Evolutionary conservation across 2,329 filamentous ascomycete species (phyloP).

Genomic region (Paecilomyces dactylethromorphus): DNA sequence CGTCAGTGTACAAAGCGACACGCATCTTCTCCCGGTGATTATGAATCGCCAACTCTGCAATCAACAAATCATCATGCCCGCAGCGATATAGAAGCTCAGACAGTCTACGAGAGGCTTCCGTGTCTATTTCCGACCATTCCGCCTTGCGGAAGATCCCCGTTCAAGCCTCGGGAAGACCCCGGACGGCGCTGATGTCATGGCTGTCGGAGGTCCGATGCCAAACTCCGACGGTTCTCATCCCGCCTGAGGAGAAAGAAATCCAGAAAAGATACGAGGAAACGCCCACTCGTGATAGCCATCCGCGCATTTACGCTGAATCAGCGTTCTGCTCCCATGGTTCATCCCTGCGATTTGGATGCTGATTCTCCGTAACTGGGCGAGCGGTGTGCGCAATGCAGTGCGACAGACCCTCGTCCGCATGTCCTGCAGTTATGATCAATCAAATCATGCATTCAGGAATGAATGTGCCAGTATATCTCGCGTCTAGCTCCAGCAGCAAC

Average conservation of each 20-base stretch:
- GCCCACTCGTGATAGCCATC: background rate
- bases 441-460: background rate
- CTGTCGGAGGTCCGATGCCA: background rate
- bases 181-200: background rate
- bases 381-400: background rate
- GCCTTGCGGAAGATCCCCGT: background rate
- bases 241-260: background rate
- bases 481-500: background rate
- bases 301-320: background rate
- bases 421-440: background rate
- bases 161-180: background rate
- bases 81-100: too few species aligned
- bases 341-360: background rate
- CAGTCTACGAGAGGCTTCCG: background rate
- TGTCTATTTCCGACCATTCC: background rate
- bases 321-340: background rate
- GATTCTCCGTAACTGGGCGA: background rate
- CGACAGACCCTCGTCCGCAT: background rate
- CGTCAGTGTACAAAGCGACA: too few species aligned
- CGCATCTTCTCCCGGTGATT: too few species aligned
- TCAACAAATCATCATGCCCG: too few species aligned
- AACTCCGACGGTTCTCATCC: background rate
- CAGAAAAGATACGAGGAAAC: background rate
- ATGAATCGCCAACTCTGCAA: too few species aligned
- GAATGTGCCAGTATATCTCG: background rate